Evolutionary conservation across 257 asterid genomes (phyloP).

Genomic region (Pogostemon cablin): DNA sequence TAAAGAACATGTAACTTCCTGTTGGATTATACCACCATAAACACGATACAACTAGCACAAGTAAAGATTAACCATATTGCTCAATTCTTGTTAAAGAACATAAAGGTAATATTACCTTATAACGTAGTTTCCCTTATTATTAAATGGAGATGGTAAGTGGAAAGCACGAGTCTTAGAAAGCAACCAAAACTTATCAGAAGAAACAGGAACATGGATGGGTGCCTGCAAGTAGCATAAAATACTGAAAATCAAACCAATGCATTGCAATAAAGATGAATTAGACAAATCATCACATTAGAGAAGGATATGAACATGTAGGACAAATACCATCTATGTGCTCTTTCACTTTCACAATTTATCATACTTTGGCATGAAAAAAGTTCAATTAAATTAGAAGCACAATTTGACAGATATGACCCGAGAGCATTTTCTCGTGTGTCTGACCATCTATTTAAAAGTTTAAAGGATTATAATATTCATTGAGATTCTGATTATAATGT

Average conservation of each 20-base stretch:
- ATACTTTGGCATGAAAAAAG: neutral
- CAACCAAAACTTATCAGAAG: slow-evolving; percentile 91
- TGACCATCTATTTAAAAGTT: too few relatives aligned
- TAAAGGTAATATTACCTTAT: slow-evolving; percentile 61
- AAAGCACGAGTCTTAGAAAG: slow-evolving; percentile 70
- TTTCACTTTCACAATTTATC: slow-evolving; percentile 14
- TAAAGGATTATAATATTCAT: neutral
- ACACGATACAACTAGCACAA: slow-evolving; percentile 11
- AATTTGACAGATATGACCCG: slow-evolving; percentile 3
- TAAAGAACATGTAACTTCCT: neutral
- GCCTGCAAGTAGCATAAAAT: slow-evolving; percentile 57
- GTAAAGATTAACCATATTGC: neutral
- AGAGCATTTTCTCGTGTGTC: slow-evolving; percentile 2
- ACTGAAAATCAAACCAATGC: slow-evolving; percentile 14
- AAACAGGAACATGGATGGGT: slow-evolving; percentile 82
- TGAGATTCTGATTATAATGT: slow-evolving; percentile 4
- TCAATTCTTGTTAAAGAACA: slow-evolving; percentile 7
- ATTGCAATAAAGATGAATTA: slow-evolving; percentile 22
- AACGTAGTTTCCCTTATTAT: slow-evolving; percentile 86
- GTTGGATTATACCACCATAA: slow-evolving; percentile 15
- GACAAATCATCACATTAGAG: slow-evolving; percentile 1
- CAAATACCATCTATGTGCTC: slow-evolving; percentile 12
- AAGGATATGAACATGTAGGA: slow-evolving; percentile 19
- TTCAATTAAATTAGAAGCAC: slow-evolving; percentile 1
- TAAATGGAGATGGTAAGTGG: slow-evolving; percentile 83